Conservation (phyloP, 2,329 filamentous ascomycete genomes). For the Remersonia thermophila region DNA sequence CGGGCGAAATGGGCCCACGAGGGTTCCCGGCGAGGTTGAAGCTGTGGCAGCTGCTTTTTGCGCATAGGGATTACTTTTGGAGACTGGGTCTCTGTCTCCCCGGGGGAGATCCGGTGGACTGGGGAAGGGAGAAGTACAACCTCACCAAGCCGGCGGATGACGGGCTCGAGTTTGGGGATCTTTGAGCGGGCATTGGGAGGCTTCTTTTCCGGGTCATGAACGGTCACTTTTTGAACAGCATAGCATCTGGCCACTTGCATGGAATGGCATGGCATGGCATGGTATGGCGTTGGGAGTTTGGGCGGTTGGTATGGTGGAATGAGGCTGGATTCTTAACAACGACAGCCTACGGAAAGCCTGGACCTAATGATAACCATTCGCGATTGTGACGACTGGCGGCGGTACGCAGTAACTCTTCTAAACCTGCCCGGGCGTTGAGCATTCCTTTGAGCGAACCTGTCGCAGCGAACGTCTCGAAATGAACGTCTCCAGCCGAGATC, state of each 20-base stretch:
- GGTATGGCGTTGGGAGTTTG: background rate
- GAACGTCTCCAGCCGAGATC: too few relatives aligned
- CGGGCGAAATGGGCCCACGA: slow-evolving; percentile 34
- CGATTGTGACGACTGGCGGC: too few relatives aligned
- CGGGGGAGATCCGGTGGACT: slow-evolving; percentile 58
- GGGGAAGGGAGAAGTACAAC: slow-evolving; percentile 43
- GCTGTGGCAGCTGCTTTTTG: slow-evolving; percentile 87
- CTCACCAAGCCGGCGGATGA: slow-evolving; percentile 25
- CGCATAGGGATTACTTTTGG: slow-evolving; percentile 96
- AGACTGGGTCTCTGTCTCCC: slow-evolving; percentile 80
- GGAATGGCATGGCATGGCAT: background rate
- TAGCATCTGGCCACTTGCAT: background rate
- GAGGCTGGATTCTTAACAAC: background rate
- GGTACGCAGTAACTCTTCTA: too few relatives aligned
- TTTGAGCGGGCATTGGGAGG: background rate
- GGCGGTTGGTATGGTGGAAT: background rate
- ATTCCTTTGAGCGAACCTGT: too few relatives aligned
- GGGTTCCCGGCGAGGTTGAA: slow-evolving; percentile 51
- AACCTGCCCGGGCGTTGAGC: too few relatives aligned
- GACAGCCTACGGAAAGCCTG: too few relatives aligned
- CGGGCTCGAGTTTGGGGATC: slow-evolving; percentile 16
- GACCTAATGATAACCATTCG: too few relatives aligned
- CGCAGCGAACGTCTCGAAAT: too few relatives aligned
- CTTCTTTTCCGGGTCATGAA: background rate
- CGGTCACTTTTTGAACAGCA: background rate